Evolutionary conservation across 805 yeast species (phyloP), one percentile per base, ranked within the genome.

Genomic region (Starmerella vitae): DNA sequence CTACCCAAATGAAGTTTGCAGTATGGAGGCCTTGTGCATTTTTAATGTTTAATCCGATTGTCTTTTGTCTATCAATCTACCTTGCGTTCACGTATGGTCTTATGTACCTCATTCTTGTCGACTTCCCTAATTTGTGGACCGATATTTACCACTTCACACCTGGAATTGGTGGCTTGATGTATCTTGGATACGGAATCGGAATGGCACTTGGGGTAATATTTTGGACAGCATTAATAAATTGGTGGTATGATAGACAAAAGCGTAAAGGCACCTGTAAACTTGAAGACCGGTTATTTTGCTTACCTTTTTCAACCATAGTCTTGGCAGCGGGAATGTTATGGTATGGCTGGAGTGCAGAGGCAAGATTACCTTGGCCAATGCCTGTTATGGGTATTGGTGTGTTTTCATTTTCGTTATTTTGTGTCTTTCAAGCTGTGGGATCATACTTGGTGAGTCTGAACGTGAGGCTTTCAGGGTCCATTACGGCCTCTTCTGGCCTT

Each of bases 301-400:
- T 22, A 7, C 61, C 72, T 44, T 55, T 62, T 13, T 61, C 70
- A 15, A 74, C 78, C 1, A 46, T 76, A 27, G 51, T 67, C 14
- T 65, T 73, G 45, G 76, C 82, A 0, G 62, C 65, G 12, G 84
- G 83, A 0, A 59, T 77, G 30, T 60, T 78, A 43, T 73, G 81
- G 73, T 76, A 72, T 50, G 85, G 84, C 10, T 78, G 84, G 84
- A 67, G 76, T 24, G 76, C 79, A 1, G 61, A 74, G 50, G 61
- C 67, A 22, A 53, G 68, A 24, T 51, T 72, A 33, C 72, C 65
- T 38, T 78, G 79, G 77, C 65, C 77, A 30, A 70, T 75, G 65
- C 79, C 82, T 0, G 61, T 63, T 22, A 60, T 77, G 22, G 86
- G 85, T 3, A 65, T 74, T 15, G 68, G 62, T 4, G 59, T 78